phyloP scores from a whole-genome alignment of 192 early-diverging fungal species.

The Phlyctochytrium arcticum region DNA sequence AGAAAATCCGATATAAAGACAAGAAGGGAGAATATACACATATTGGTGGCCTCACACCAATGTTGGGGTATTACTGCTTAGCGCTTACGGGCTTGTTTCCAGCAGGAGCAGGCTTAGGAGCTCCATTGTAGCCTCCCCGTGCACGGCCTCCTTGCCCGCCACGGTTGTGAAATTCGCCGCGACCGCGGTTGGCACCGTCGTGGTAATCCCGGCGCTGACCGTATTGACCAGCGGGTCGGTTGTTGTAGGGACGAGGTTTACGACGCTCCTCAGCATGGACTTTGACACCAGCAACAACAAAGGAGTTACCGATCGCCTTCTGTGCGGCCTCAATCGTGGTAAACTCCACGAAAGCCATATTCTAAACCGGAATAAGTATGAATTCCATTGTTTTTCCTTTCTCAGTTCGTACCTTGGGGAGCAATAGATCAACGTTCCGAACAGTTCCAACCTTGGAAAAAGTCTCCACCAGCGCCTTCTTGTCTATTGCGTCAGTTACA shows the following conservation, averaged over 20 bases:
- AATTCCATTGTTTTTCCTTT: not conserved
- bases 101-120: not conserved
- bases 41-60: too few relatives aligned
- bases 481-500: constrained; percentile 47
- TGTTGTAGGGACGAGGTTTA: constrained; percentile 22
- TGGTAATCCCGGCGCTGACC: constrained; percentile 11
- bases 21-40: too few relatives aligned
- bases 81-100: not conserved
- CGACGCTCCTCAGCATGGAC: constrained; percentile 50
- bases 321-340: constrained; percentile 52
- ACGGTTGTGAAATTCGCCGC: constrained; percentile 16
- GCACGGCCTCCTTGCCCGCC: not conserved
- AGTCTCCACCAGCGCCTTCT: constrained; percentile 47
- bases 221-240: constrained; percentile 8
- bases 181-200: constrained; percentile 9
- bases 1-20: too few relatives aligned
- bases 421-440: constrained; percentile 53
- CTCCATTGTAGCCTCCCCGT: constrained; percentile 10
- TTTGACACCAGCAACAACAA: constrained; percentile 38
- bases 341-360: constrained; percentile 70
- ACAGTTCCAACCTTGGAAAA: constrained; percentile 59
- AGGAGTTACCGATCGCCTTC: constrained; percentile 55
- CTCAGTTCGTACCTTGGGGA: constrained; percentile 39
- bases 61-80: not conserved
- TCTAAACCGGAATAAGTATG: constrained; percentile 1